Evolutionary conservation across 139 green algal genomes (phyloP).

Genomic region (Pseudopediastrum boryanum): DNA sequence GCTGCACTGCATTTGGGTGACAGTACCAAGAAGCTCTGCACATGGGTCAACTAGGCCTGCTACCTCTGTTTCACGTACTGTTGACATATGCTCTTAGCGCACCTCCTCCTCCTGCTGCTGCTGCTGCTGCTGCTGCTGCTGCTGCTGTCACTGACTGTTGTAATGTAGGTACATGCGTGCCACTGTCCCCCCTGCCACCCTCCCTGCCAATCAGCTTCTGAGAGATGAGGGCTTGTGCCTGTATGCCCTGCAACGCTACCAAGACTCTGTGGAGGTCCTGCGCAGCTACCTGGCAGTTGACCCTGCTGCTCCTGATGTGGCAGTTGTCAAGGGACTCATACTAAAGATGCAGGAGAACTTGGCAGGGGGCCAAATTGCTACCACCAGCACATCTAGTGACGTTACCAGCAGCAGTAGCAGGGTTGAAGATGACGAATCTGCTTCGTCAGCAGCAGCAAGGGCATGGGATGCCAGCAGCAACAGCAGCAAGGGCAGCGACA

Average conservation of each 20-base stretch:
- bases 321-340: too few species aligned
- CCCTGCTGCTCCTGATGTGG: too few species aligned
- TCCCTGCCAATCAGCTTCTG: slow-evolving; percentile 1
- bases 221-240: slow-evolving; percentile 33
- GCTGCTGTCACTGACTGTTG: neutral
- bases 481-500: too few species aligned
- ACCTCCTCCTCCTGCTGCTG: slow-evolving; percentile 17
- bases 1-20: neutral
- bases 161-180: slow-evolving; percentile 29
- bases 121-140: neutral
- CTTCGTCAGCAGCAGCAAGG: too few species aligned
- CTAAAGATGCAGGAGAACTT: too few species aligned
- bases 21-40: neutral
- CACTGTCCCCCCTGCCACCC: neutral
- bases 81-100: neutral
- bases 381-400: too few species aligned
- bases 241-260: slow-evolving; percentile 26
- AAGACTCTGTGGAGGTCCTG: too few species aligned
- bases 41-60: neutral
- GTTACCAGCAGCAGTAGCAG: too few species aligned
- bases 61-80: neutral
- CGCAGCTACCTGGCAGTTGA: too few species aligned
- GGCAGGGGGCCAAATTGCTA: too few species aligned
- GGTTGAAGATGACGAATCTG: too few species aligned
- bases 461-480: too few species aligned